Conservation (phyloP, 2,329 filamentous ascomycete genomes). For the Colletotrichum agaves region DNA sequence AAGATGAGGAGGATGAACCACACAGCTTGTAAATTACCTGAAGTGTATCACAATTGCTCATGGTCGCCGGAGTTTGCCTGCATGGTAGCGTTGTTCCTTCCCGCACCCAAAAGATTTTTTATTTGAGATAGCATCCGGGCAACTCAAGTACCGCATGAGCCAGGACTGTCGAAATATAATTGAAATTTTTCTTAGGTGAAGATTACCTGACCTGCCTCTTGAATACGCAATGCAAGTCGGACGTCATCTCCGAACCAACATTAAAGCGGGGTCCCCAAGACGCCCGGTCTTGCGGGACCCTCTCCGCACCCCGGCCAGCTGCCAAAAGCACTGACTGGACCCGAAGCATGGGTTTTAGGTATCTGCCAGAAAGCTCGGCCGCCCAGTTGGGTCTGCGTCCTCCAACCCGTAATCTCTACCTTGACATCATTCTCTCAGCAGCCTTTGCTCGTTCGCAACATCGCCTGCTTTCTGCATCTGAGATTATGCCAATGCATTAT, state of each 20-base stretch:
- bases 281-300: slow-evolving; percentile 19
- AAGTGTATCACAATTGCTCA: slow-evolving; percentile 13
- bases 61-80: slow-evolving; percentile 26
- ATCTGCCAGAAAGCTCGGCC: slow-evolving; percentile 8
- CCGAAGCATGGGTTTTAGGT: slow-evolving; percentile 4
- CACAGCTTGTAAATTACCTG: slow-evolving; percentile 25
- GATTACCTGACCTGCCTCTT: neutral
- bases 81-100: slow-evolving; percentile 13
- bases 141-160: neutral
- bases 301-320: slow-evolving; percentile 23
- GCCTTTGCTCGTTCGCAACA: neutral
- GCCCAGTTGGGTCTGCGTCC: neutral
- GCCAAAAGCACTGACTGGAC: neutral
- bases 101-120: slow-evolving; percentile 1
- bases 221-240: neutral
- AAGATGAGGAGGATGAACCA: slow-evolving; percentile 40
- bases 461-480: neutral
- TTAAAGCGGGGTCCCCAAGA: neutral
- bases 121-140: slow-evolving; percentile 13
- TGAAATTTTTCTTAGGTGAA: neutral
- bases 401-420: neutral
- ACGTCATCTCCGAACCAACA: slow-evolving; percentile 2
- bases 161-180: neutral
- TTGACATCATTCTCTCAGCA: slow-evolving; percentile 24
- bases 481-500: slow-evolving; percentile 8